These are phyloP conservation scores for Xerocomus cyaneibrunnescens DNA, from an alignment of 1,284 basidiomycete species.

Conservation along the genomic window DNA sequence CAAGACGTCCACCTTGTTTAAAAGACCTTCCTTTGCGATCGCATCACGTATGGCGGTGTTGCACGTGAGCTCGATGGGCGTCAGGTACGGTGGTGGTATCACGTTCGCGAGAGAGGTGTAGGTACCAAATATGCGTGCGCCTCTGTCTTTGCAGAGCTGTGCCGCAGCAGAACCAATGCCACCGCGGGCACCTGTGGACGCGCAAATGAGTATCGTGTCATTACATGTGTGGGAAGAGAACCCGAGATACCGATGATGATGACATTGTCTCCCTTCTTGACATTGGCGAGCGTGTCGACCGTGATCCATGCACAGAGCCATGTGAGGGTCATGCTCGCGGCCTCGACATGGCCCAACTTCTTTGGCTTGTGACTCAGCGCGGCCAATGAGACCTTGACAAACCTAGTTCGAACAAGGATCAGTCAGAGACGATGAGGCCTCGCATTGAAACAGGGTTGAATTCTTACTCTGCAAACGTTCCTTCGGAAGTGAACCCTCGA, in stretches of 20 bases:
- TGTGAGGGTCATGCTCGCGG: constrained; percentile 36
- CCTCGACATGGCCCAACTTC: constrained; percentile 24
- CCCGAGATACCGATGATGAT: constrained; percentile 30
- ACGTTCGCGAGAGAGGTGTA: constrained; percentile 33
- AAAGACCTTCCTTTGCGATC: constrained; percentile 27
- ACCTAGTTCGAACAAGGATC: constrained; percentile 14
- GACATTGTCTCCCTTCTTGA: constrained; percentile 37
- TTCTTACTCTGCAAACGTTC: constrained; percentile 36
- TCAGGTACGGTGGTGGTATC: constrained; percentile 27
- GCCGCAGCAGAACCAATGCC: constrained; percentile 38
- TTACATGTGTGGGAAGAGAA: background rate
- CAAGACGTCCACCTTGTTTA: constrained; percentile 36
- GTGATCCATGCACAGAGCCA: constrained; percentile 42
- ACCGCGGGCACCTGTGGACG: constrained; percentile 32
- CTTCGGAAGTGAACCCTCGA: constrained; percentile 35
- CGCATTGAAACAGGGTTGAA: no score
- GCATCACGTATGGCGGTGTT: constrained; percentile 32
- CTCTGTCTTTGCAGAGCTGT: constrained; percentile 33
- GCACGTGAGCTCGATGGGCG: constrained; percentile 35
- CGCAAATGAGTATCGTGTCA: background rate
- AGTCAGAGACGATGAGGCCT: background rate
- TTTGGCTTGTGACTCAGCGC: constrained; percentile 34
- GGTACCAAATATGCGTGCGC: constrained; percentile 36
- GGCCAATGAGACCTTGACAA: constrained; percentile 30
- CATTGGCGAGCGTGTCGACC: constrained; percentile 33